phyloP scores from a whole-genome alignment of 2,329 filamentous ascomycete species.

The Phyllosticta capitalensis region DNA sequence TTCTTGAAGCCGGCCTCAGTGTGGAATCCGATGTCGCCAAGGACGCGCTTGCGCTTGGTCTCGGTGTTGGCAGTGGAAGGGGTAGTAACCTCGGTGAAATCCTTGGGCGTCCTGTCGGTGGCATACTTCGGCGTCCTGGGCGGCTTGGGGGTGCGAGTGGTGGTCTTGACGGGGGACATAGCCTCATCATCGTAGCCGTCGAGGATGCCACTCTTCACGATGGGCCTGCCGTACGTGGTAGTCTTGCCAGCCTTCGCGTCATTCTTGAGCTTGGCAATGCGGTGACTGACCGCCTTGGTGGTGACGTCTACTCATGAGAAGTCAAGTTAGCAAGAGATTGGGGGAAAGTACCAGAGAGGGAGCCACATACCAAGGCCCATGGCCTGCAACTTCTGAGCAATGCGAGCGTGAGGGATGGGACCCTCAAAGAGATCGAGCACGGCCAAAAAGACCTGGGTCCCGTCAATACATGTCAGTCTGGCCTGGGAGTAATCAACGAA shows the following conservation, averaged over 20 bases:
- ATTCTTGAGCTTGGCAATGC: conserved; percentile 11
- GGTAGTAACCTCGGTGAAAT: neutral
- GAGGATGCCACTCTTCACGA: neutral
- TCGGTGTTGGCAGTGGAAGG: neutral
- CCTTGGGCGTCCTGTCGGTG: neutral
- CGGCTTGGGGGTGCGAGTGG: too few relatives aligned
- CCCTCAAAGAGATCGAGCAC: neutral
- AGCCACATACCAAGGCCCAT: conserved; percentile 7
- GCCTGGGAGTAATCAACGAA: neutral
- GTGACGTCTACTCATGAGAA: conserved; percentile 8
- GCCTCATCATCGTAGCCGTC: too few relatives aligned
- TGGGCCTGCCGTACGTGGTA: neutral
- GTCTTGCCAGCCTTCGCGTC: neutral
- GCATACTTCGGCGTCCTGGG: too few relatives aligned
- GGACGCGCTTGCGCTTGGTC: neutral
- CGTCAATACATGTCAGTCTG: neutral
- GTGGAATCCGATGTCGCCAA: neutral
- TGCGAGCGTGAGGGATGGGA: conserved; percentile 6
- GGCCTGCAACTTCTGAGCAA: conserved; percentile 11
- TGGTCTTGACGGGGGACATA: too few relatives aligned
- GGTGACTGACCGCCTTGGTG: conserved; percentile 12
- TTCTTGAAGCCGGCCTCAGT: neutral
- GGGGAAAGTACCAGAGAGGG: neutral
- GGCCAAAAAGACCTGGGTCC: neutral
- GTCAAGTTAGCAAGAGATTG: neutral